Conservation (phyloP, 2,329 filamentous ascomycete genomes). For the Aureobasidium sp. region DNA sequence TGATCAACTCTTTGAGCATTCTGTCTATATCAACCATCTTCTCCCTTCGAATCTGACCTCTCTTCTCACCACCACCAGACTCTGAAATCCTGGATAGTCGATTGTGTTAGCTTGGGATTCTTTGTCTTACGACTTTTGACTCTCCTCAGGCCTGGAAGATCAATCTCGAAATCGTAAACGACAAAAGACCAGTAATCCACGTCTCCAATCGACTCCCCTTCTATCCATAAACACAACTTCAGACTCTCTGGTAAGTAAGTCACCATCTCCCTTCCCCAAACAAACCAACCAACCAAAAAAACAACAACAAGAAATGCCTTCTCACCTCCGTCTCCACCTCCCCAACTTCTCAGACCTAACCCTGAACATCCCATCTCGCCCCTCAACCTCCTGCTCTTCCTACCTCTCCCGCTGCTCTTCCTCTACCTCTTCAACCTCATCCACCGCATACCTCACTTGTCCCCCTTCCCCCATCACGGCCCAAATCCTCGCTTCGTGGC, state of each 20-base stretch:
- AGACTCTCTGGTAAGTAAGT: background rate
- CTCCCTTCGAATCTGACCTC: background rate
- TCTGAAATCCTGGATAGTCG: background rate
- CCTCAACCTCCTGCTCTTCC: background rate
- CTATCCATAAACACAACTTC: background rate
- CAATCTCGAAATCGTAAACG: background rate
- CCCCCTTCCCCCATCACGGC: conserved; percentile 18
- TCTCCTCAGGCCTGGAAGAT: background rate
- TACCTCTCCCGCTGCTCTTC: background rate
- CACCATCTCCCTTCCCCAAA: background rate
- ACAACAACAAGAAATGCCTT: background rate
- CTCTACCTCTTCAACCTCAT: background rate
- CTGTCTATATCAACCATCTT: background rate
- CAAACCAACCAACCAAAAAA: background rate
- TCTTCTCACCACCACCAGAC: background rate
- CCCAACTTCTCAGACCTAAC: background rate
- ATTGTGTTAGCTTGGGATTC: background rate
- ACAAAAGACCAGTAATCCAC: background rate
- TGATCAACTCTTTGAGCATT: background rate
- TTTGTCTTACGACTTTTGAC: no score
- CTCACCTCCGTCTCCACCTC: background rate
- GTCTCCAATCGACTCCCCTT: background rate
- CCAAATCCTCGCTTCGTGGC: conserved; percentile 21
- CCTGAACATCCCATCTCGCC: background rate
- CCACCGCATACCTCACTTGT: background rate